phyloP scores from a whole-genome alignment of 2,329 filamentous ascomycete species.

The Colletotrichum lentis region DNA sequence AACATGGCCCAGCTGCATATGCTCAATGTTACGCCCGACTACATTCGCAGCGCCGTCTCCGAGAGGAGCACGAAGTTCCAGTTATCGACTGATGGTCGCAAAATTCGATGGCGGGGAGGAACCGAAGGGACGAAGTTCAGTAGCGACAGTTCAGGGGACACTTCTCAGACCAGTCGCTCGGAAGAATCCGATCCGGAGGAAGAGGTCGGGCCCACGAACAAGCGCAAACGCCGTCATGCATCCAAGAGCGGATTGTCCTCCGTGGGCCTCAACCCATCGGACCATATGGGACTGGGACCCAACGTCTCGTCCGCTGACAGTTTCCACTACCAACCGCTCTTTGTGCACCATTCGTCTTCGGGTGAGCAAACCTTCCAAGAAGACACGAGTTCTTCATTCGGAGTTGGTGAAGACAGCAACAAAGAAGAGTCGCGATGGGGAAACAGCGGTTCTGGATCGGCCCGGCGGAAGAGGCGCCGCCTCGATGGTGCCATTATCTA shows the following conservation, averaged over 20 bases:
- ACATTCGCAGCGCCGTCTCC: slow-evolving; percentile 75
- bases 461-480: slow-evolving; percentile 60
- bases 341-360: slow-evolving; percentile 60
- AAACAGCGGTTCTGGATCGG: slow-evolving; percentile 58
- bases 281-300: slow-evolving; percentile 50
- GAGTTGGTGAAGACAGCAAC: slow-evolving; percentile 58
- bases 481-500: slow-evolving; percentile 82
- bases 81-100: slow-evolving; percentile 77
- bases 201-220: slow-evolving; percentile 55
- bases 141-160: slow-evolving; percentile 67
- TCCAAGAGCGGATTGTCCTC: slow-evolving; percentile 40
- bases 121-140: slow-evolving; percentile 69
- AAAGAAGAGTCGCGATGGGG: slow-evolving; percentile 57
- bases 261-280: slow-evolving; percentile 46
- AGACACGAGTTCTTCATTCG: slow-evolving; percentile 59
- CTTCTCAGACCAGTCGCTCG: slow-evolving; percentile 57
- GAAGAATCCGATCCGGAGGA: slow-evolving; percentile 58
- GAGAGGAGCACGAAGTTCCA: slow-evolving; percentile 80
- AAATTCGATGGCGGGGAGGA: slow-evolving; percentile 81
- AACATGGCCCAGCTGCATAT: slow-evolving; percentile 88
- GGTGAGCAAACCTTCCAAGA: slow-evolving; percentile 58
- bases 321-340: slow-evolving; percentile 72
- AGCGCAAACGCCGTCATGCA: slow-evolving; percentile 49
- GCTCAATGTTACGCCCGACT: slow-evolving; percentile 80
- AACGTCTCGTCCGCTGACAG: slow-evolving; percentile 53